Conservation (phyloP, 257 asterid genomes). For the Nicotiana undulata region DNA sequence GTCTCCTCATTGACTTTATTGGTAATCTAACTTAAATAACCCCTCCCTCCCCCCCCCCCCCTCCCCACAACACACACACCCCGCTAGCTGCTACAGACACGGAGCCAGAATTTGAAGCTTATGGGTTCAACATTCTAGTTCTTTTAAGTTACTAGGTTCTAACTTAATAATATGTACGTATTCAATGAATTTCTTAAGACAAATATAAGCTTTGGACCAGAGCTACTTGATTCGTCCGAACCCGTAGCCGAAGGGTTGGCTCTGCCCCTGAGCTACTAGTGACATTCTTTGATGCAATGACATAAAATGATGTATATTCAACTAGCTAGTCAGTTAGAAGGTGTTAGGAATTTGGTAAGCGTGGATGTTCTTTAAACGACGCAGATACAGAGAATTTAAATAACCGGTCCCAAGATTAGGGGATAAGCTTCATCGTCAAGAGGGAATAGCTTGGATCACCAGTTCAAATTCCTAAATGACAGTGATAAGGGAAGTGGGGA, state of each 20-base stretch:
- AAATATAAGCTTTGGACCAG: no score
- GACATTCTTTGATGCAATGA: background rate
- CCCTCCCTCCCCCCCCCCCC: no score
- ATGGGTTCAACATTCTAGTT: no score
- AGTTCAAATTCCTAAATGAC: background rate
- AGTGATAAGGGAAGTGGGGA: background rate
- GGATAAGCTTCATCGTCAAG: background rate
- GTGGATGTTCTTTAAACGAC: background rate
- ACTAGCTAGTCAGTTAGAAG: background rate
- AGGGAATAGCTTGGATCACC: background rate
- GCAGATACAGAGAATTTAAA: background rate
- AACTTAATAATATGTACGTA: no score
- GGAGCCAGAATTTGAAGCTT: no score
- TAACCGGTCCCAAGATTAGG: background rate
- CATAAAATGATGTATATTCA: background rate
- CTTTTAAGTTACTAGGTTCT: no score
- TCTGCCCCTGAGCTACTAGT: no score
- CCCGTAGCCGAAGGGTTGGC: no score
- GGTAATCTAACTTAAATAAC: conserved; percentile 14
- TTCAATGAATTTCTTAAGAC: no score
- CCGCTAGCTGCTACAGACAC: no score
- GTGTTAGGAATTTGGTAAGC: background rate
- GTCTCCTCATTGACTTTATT: conserved; percentile 49
- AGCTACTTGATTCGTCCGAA: no score
- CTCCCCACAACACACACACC: no score